phyloP scores from a whole-genome alignment of 1,284 basidiomycete species.

The Trichosporon faecale region DNA sequence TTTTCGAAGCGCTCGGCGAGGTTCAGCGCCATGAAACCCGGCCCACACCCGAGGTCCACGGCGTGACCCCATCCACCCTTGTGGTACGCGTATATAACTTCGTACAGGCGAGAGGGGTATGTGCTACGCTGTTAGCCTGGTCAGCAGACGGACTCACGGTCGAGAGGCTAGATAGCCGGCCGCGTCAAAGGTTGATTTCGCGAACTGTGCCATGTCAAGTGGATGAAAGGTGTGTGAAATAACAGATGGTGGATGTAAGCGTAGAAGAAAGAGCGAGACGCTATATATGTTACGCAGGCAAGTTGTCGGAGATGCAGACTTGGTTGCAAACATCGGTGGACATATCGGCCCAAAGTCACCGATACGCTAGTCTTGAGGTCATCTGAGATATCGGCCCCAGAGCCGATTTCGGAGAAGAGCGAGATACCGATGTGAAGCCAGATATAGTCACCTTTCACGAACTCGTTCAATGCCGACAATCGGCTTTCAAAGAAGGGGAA shows the following conservation, averaged over 20 bases:
- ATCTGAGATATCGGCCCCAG: not conserved
- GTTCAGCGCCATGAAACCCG: conserved; percentile 64
- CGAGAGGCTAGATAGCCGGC: conserved; percentile 37
- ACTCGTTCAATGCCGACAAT: too few relatives aligned
- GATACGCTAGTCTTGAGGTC: not conserved
- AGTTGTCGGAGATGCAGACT: not conserved
- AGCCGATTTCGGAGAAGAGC: not conserved
- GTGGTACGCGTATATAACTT: conserved; percentile 35
- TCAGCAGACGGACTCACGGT: conserved; percentile 35
- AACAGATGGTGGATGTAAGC: not conserved
- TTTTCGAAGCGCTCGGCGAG: conserved; percentile 60
- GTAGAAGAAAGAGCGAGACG: not conserved
- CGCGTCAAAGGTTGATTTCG: conserved; percentile 37
- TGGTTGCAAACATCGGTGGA: not conserved
- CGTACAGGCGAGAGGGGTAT: conserved; percentile 34
- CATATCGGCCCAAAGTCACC: not conserved
- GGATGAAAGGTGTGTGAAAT: not conserved
- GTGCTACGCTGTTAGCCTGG: conserved; percentile 23
- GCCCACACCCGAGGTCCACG: conserved; percentile 78
- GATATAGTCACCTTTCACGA: too few relatives aligned
- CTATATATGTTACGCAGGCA: too few relatives aligned
- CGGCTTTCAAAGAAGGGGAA: too few relatives aligned
- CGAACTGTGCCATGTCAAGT: conserved; percentile 32
- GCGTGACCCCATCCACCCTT: conserved; percentile 30
- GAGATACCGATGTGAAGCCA: too few relatives aligned